A percentile compares a stretch with the other conserved stretches of the same genome.
Conservation (phyloP, 108 stramenopile genomes). For the Skeletonema menzelii region DNA sequence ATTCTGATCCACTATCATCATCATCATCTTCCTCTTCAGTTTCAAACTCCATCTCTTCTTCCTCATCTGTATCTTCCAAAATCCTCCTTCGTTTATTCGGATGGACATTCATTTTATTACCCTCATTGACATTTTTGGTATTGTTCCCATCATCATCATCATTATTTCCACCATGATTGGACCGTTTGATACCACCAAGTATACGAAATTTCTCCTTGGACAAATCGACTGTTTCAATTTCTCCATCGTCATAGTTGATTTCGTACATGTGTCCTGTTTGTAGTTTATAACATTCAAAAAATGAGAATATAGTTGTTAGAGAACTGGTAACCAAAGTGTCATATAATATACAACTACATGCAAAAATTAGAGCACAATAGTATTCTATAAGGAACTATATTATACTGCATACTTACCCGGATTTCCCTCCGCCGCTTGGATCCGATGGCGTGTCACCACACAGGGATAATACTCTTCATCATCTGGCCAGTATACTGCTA, state of each 20-base stretch:
- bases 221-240: conserved; percentile 65
- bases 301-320: no score
- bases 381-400: no score
- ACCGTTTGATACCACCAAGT: conserved; percentile 8
- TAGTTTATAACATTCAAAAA: no score
- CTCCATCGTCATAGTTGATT: conserved; percentile 71
- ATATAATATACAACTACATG: no score
- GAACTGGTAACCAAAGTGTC: no score
- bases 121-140: conserved; percentile 6
- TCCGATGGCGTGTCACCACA: background rate
- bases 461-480: conserved; percentile 42
- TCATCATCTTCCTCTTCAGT: conserved; percentile 42
- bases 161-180: conserved; percentile 34
- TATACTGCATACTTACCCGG: background rate
- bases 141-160: conserved; percentile 19
- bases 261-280: background rate
- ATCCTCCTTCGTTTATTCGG: conserved; percentile 20
- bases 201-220: conserved; percentile 46
- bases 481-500: conserved; percentile 43
- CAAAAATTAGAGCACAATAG: no score
- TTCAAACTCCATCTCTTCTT: conserved; percentile 39
- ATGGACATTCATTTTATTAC: no score
- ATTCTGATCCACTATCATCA: conserved; percentile 33
- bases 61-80: conserved; percentile 52
- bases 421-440: background rate